These are phyloP conservation scores for Grigorovia yakushimaensis DNA, from an alignment of 805 yeast species.

Conservation along the genomic window DNA sequence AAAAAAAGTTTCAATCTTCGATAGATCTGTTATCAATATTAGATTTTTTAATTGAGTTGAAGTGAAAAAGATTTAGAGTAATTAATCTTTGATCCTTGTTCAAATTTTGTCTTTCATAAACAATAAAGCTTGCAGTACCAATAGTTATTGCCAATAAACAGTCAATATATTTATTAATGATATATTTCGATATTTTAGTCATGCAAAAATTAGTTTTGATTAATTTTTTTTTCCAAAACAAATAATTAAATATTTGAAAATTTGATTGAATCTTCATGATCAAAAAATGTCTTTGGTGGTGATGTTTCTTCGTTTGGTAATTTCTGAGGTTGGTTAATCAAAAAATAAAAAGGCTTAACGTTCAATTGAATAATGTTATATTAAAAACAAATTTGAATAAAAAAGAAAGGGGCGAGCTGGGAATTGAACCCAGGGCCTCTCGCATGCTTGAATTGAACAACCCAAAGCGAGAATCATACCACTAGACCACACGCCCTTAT, in stretches of 20 bases:
- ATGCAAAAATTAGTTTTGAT: not conserved
- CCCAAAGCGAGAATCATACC: constrained; percentile 51
- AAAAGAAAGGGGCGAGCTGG: constrained; percentile 34
- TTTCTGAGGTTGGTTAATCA: no score
- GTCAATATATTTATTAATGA: constrained; percentile 40
- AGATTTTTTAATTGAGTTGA: not conserved
- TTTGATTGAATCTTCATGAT: no score
- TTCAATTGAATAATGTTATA: no score
- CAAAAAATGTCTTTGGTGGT: no score
- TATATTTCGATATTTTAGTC: not conserved
- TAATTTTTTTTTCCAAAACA: no score
- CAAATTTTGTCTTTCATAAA: constrained; percentile 46
- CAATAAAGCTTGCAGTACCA: constrained; percentile 54
- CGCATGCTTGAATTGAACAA: constrained; percentile 29
- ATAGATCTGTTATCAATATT: not conserved
- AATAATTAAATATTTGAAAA: no score
- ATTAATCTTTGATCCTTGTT: constrained; percentile 47
- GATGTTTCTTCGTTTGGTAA: no score
- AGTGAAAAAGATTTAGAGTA: not conserved
- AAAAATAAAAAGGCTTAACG: no score
- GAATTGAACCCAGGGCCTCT: constrained; percentile 58
- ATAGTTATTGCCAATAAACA: constrained; percentile 54
- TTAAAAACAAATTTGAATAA: no score
- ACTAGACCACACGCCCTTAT: constrained; percentile 39
- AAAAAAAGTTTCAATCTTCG: no score